These are phyloP conservation scores for Kazachstania sp. DNA, from an alignment of 1,139 yeast genomes.

Conservation along the genomic window DNA sequence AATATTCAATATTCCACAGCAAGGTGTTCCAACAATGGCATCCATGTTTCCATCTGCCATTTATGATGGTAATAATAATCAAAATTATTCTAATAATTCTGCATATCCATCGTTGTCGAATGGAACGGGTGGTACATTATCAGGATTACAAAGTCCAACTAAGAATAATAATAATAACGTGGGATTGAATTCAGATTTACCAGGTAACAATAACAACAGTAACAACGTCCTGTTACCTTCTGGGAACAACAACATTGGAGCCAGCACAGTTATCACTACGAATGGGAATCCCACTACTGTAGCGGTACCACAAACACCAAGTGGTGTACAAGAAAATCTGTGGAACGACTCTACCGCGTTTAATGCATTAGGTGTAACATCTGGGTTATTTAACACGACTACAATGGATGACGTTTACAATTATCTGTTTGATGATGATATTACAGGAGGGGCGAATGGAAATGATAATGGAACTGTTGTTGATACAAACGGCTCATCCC, in stretches of 20 bases:
- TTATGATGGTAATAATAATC: neutral
- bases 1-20: neutral
- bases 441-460: neutral
- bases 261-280: neutral
- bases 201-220: neutral
- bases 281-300: neutral
- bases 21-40: neutral
- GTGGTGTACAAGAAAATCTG: neutral
- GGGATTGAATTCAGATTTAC: neutral
- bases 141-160: neutral
- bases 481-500: neutral
- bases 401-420: conserved; percentile 26
- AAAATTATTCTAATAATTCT: neutral
- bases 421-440: conserved; percentile 16
- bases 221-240: neutral
- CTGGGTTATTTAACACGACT: conserved; percentile 20
- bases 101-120: neutral
- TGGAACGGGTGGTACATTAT: neutral
- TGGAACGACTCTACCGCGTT: conserved; percentile 19
- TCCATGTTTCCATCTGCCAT: conserved; percentile 2
- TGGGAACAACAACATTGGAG: neutral
- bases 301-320: conserved; percentile 3
- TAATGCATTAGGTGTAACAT: conserved; percentile 12
- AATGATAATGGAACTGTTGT: neutral
- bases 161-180: neutral